Evolutionary conservation across 768 basidiomycete species (phyloP).

Genomic region (Suillus placidus): DNA sequence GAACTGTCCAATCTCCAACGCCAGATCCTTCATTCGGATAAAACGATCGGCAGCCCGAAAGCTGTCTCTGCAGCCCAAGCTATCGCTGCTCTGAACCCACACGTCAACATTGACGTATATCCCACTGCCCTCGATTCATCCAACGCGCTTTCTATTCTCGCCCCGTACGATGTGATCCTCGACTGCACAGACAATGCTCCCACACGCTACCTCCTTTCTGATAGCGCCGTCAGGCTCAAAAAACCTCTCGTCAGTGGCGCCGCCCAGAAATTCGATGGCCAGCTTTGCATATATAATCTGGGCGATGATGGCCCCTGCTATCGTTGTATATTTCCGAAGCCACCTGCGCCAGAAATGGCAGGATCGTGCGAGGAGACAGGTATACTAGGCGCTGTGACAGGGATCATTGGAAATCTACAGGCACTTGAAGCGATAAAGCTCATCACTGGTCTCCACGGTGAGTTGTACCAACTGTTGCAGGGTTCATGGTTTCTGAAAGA

Average conservation of each 20-base stretch:
- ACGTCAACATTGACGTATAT: slow-evolving; percentile 60
- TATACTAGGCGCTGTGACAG: slow-evolving; percentile 86
- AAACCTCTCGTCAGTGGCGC: slow-evolving; percentile 92
- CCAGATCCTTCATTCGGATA: slow-evolving; percentile 85
- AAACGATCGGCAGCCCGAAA: slow-evolving; percentile 74
- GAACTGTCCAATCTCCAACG: slow-evolving; percentile 90
- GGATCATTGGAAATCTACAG: slow-evolving; percentile 87
- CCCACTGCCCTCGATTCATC: slow-evolving; percentile 56
- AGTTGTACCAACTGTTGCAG: slow-evolving; percentile 15
- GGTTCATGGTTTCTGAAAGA: slow-evolving; percentile 11
- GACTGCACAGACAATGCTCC: slow-evolving; percentile 96
- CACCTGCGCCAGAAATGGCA: slow-evolving; percentile 62
- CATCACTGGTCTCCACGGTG: slow-evolving; percentile 68
- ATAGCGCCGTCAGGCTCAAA: slow-evolving; percentile 72
- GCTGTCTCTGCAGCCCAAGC: slow-evolving; percentile 79
- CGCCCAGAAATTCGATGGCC: slow-evolving; percentile 84
- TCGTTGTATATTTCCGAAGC: slow-evolving; percentile 87
- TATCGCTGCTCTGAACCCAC: slow-evolving; percentile 53
- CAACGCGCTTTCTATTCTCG: slow-evolving; percentile 67
- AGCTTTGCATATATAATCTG: slow-evolving; percentile 76
- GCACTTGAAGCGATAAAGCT: slow-evolving; percentile 88
- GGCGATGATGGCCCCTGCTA: slow-evolving; percentile 83
- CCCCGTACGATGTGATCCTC: slow-evolving; percentile 72
- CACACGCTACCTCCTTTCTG: slow-evolving; percentile 91
- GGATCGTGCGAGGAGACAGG: slow-evolving; percentile 90